Evolutionary conservation across 2,329 filamentous ascomycete genomes (phyloP), one percentile per base, ranked within the genome.

Genomic region (Cladophialophora exuberans): DNA sequence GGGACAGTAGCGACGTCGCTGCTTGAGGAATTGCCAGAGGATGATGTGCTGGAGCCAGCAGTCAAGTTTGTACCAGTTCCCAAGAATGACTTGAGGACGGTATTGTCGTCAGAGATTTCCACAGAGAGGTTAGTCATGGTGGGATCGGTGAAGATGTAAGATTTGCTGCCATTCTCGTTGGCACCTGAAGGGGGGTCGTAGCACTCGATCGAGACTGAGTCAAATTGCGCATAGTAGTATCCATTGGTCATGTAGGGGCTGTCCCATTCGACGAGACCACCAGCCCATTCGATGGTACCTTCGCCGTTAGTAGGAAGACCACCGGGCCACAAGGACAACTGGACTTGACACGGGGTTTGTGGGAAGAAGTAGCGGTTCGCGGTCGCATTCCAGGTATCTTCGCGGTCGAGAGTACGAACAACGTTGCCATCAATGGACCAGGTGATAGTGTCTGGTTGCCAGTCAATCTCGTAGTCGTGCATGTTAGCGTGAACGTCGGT

Each of bases 261-360:
- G 69, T 88, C 77, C 93, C 94, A 99, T 78, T 96, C 82, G 61
- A 99, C 93, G 48, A 82, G 76, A 65, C 94, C 94, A 68, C 94
- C 94, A 15, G 93, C 90, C 94, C 94, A 99, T 50, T 86, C 80
- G 62, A 96, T 83, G 28, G 94, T 97, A 52, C 94, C 94, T 70
- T 88, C 69, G 35, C 83, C 87, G 72, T 97, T 97, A 68, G 80
- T 81, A 7, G 84, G 74, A 42, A 89, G 83, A 69, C 94, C 94
- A 67, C 90, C 94, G 35, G 94, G 94, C 94, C 94, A 99, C 67
- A 99, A 85, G 13, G 94, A 97, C 46, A 99, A 81, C 78, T 97
- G 90, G 48, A 99, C 83, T 64, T 93, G 89, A 13, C 92, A 76
- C 3, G 94, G 94, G 0, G 92, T 95, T 76, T 97, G 94, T 5